Evolutionary conservation across 1,139 yeast species (phyloP), one percentile per base, ranked within the genome.

Genomic region (Protomyces pachydermus): DNA sequence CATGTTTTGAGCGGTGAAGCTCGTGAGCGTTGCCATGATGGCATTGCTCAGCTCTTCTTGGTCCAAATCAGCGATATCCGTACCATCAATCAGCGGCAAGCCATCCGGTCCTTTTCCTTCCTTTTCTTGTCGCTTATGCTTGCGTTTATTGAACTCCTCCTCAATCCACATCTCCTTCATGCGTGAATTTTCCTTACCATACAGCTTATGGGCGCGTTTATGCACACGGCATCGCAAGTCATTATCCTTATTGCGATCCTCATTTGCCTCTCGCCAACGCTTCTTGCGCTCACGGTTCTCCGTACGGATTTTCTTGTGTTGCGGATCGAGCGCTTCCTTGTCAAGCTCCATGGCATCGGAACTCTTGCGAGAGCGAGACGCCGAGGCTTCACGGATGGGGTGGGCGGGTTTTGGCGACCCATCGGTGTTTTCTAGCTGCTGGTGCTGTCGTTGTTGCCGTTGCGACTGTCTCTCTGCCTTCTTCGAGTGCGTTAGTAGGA

Each of bases 261-360:
- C 82, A 73, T 91, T 91, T 45, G 84, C 86, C 67, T 85, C 93
- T 72, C 98, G 82, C 98, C 98, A 93, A 70, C 84, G 83, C 76
- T 91, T 86, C 76, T 93, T 93, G 48, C 98, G 80, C 68, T 88
- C 93, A 60, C 96, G 80, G 71, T 91, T 91, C 65, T 86, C 95
- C 34, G 83, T 73, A 8, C 67, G 60, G 8, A 57, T 64, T 12
- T 65, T 60, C n/a, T 64, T 67, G 52, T 32, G 45, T 23, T 58
- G 56, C 18, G 55, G 51, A 23, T 57, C 61, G 8, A 50, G 55
- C 6, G 42, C 42, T n/a, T 32, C 60, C 12, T 56, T 53, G 23
- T 56, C 42, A 10, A 42, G 48, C 48, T 42, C 48, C 42, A 38
- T 38, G 16, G 18, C 42, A 38, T 38, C 42, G 25, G 25, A 16